These are phyloP conservation scores for Pythium aquatile DNA, from an alignment of 352 stramenopile species.

Conservation along the genomic window DNA sequence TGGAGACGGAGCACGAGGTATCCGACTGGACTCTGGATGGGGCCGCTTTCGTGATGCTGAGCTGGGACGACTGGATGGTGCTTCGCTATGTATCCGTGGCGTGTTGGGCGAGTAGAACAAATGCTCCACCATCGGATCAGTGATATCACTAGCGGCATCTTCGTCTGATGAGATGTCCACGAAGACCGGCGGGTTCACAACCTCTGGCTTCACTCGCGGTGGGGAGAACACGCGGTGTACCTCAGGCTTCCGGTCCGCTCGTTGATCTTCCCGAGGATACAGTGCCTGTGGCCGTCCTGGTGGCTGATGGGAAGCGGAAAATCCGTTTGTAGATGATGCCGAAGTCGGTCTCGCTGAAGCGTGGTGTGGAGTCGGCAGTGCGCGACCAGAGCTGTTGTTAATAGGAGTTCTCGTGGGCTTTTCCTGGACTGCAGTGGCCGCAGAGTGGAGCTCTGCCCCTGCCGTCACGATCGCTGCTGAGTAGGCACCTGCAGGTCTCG, in stretches of 20 bases:
- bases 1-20: neutral
- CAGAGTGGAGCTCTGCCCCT: slow-evolving; percentile 1
- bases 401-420: neutral
- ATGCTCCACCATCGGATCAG: slow-evolving; percentile 71
- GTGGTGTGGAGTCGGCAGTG: neutral
- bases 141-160: slow-evolving; percentile 60
- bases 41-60: slow-evolving; percentile 33
- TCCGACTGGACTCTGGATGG: slow-evolving; percentile 21
- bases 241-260: neutral
- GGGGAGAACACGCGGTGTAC: slow-evolving; percentile 4
- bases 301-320: neutral
- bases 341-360: neutral
- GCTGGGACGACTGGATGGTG: neutral
- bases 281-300: neutral
- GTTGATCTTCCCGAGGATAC: slow-evolving; percentile 1
- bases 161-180: slow-evolving; percentile 66
- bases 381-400: neutral
- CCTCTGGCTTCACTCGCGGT: neutral
- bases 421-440: neutral
- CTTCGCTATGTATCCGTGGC: slow-evolving; percentile 22
- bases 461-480: slow-evolving; percentile 53
- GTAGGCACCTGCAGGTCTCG: slow-evolving; percentile 40
- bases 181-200: slow-evolving; percentile 33
- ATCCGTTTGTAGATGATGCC: neutral
- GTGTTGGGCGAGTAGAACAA: slow-evolving; percentile 82